Evolutionary conservation across 768 basidiomycete species (phyloP).

Genomic region (Trametes maxima): DNA sequence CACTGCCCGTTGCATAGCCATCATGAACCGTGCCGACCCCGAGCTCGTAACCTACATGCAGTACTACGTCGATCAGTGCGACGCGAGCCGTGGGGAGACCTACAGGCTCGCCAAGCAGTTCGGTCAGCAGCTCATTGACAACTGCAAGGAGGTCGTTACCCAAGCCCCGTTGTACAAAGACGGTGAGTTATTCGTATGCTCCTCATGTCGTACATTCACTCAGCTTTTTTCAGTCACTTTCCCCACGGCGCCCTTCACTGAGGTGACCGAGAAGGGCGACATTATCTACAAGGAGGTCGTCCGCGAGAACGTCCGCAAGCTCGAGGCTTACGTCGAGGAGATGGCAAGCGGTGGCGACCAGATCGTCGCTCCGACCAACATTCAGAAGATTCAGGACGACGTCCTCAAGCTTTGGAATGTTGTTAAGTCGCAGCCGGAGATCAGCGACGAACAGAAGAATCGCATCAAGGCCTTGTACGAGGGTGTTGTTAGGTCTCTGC

Average conservation of each 20-base stretch:
- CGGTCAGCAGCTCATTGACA: conserved; percentile 93
- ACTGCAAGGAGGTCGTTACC: conserved; percentile 82
- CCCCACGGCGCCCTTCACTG: conserved; percentile 96
- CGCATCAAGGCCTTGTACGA: conserved; percentile 94
- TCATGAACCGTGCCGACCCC: conserved; percentile 97
- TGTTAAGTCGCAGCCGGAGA: conserved; percentile 95
- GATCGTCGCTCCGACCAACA: conserved; percentile 81
- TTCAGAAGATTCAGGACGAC: conserved; percentile 97
- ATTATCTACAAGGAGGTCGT: conserved; percentile 95
- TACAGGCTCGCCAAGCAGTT: conserved; percentile 97
- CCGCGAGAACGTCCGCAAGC: conserved; percentile 93
- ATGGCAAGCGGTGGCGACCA: conserved; percentile 97
- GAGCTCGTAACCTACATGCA: conserved; percentile 94
- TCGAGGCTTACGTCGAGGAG: conserved; percentile 97
- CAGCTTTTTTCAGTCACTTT: conserved; percentile 71
- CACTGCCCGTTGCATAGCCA: conserved; percentile 94
- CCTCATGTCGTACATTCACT: neutral
- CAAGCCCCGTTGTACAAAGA: conserved; percentile 94
- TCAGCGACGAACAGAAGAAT: conserved; percentile 95
- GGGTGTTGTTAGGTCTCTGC: conserved; percentile 91
- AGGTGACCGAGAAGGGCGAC: conserved; percentile 91
- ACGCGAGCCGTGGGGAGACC: conserved; percentile 82
- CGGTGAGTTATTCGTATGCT: conserved; percentile 54
- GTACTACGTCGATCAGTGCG: conserved; percentile 85
- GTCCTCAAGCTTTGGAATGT: conserved; percentile 97